A percentile compares a stretch with the other conserved stretches of the same genome.
Evolutionary conservation across 768 basidiomycete genomes (phyloP).

Genomic region (Kwoniella pini): DNA sequence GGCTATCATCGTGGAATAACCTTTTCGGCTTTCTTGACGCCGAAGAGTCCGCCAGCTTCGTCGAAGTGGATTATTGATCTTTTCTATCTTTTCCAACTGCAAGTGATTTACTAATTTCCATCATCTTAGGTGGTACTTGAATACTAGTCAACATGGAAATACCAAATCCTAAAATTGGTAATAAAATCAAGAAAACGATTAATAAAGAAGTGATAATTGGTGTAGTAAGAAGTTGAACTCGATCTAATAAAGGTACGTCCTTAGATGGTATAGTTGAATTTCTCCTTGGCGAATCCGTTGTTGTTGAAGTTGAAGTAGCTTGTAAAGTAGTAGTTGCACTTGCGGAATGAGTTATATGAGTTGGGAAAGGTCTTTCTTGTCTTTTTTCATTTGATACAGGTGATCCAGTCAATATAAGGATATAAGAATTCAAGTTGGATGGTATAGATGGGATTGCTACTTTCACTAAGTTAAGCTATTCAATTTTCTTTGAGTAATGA

Average conservation of each 20-base stretch:
- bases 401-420: constrained; percentile 40
- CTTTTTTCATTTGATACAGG: constrained; percentile 19
- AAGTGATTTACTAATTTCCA: constrained; percentile 48
- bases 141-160: constrained; percentile 45
- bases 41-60: no score
- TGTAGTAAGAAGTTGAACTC: constrained; percentile 45
- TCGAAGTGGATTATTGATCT: constrained; percentile 51
- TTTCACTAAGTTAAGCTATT: no score
- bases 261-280: constrained; percentile 31
- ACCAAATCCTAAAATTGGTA: constrained; percentile 45
- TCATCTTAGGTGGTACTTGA: constrained; percentile 52
- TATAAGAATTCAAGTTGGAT: constrained; percentile 20
- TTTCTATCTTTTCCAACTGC: constrained; percentile 47
- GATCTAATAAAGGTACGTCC: constrained; percentile 41
- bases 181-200: constrained; percentile 44
- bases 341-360: constrained; percentile 24
- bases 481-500: no score
- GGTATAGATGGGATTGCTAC: constrained; percentile 19
- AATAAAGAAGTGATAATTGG: constrained; percentile 50
- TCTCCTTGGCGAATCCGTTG: background rate
- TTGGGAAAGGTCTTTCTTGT: constrained; percentile 46
- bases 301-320: constrained; percentile 10
- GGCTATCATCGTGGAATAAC: no score
- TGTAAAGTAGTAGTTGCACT: constrained; percentile 6
- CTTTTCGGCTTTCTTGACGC: no score